A percentile compares a stretch with the other conserved stretches of the same genome.
These are phyloP conservation scores for Auricularia cornea DNA, from an alignment of 768 basidiomycete genomes.

Conservation along the genomic window DNA sequence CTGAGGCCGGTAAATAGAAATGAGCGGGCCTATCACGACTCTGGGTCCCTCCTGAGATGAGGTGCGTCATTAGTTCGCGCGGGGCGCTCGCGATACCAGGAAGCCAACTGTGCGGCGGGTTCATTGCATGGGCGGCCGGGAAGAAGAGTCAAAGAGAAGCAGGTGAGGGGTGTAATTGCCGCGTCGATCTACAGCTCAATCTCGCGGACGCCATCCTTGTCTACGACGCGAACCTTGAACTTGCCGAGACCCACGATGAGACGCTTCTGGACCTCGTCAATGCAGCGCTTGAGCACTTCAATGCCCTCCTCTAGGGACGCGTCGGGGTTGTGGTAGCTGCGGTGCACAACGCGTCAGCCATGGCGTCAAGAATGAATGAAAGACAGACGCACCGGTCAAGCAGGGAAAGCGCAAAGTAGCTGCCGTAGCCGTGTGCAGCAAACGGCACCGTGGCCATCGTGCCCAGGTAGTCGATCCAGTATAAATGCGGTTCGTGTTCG, in stretches of 20 bases:
- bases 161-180: not conserved
- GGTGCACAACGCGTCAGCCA: conserved; percentile 4
- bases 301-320: conserved; percentile 81
- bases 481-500: conserved; percentile 57
- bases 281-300: conserved; percentile 73
- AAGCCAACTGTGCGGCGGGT: no score
- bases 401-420: conserved; percentile 86
- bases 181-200: conserved; percentile 47
- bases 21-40: no score
- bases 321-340: conserved; percentile 85
- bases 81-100: no score
- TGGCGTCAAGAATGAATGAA: not conserved
- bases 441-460: conserved; percentile 85
- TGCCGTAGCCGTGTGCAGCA: conserved; percentile 91
- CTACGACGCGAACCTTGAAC: conserved; percentile 87
- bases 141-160: no score
- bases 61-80: no score
- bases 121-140: no score
- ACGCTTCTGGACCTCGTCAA: conserved; percentile 80
- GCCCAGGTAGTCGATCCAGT: conserved; percentile 96
- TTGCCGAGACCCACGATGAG: conserved; percentile 69
- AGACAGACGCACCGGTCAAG: conserved; percentile 59
- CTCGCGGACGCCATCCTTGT: conserved; percentile 82
- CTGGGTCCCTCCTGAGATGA: no score
- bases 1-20: no score